Percentiles rank a stretch among this genome's conserved stretches.
Conservation (phyloP, 2,329 filamentous ascomycete genomes). For the Coccinonectria pachysandricola region DNA sequence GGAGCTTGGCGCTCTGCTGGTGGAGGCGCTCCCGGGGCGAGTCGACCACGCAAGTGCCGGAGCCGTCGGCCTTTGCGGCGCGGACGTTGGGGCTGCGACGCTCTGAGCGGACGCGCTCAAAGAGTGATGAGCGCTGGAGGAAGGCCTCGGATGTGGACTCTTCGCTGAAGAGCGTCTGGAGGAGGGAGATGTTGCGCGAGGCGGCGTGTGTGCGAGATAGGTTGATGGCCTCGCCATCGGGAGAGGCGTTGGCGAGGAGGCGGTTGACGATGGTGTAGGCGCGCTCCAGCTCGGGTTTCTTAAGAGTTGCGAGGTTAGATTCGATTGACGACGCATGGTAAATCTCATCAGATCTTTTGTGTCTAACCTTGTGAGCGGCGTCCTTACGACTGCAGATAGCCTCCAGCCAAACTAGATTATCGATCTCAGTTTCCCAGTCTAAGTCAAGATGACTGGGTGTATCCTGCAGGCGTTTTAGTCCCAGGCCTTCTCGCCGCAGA, state of each 20-base stretch:
- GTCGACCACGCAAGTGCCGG: slow-evolving; percentile 4
- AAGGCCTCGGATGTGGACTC: slow-evolving; percentile 47
- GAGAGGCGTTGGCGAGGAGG: slow-evolving; percentile 35
- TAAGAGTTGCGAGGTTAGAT: not conserved
- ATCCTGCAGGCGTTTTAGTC: slow-evolving; percentile 16
- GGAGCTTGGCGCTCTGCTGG: slow-evolving; percentile 60
- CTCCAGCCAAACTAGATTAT: slow-evolving; percentile 33
- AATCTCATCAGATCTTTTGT: too few relatives aligned
- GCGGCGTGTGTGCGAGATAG: slow-evolving; percentile 26
- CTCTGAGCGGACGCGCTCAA: slow-evolving; percentile 41
- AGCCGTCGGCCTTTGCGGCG: slow-evolving; percentile 8
- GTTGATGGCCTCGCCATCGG: slow-evolving; percentile 20
- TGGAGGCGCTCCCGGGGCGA: slow-evolving; percentile 23
- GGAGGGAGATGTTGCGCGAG: slow-evolving; percentile 38
- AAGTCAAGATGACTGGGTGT: slow-evolving; percentile 23
- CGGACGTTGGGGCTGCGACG: slow-evolving; percentile 20
- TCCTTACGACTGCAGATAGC: slow-evolving; percentile 28
- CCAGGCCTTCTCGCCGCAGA: not conserved
- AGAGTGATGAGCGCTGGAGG: slow-evolving; percentile 54
- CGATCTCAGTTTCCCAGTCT: slow-evolving; percentile 34
- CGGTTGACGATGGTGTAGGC: slow-evolving; percentile 35
- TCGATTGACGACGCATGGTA: not conserved
- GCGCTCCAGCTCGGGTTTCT: slow-evolving; percentile 37
- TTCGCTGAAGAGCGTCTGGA: slow-evolving; percentile 34
- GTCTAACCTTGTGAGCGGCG: slow-evolving; percentile 30